A percentile compares a stretch with the other conserved stretches of the same genome.
Conservation (phyloP, 2,329 filamentous ascomycete genomes). For the Mariannaea elegans region DNA sequence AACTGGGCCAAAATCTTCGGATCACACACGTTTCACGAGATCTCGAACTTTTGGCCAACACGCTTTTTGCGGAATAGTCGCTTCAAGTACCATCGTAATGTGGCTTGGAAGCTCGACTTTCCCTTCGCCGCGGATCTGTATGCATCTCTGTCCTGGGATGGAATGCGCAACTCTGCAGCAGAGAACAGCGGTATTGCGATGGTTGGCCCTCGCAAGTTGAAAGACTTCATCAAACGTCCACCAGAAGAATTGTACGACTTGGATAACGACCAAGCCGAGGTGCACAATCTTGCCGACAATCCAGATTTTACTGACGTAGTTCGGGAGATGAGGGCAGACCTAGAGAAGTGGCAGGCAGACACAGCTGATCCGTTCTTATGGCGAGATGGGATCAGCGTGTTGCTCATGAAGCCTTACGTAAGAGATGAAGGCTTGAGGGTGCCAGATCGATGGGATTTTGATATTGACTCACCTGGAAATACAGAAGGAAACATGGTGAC, state of each 20-base stretch:
- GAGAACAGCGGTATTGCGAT: slow-evolving; percentile 29
- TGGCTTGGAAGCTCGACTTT: slow-evolving; percentile 58
- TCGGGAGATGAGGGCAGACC: neutral
- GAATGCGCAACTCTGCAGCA: slow-evolving; percentile 47
- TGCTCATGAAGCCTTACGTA: neutral
- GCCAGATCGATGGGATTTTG: slow-evolving; percentile 10
- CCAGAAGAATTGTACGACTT: slow-evolving; percentile 58
- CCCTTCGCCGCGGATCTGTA: slow-evolving; percentile 56
- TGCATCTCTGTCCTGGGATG: slow-evolving; percentile 53
- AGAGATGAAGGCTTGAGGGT: neutral
- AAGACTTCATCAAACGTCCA: slow-evolving; percentile 52
- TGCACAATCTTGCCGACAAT: slow-evolving; percentile 44
- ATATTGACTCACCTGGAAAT: slow-evolving; percentile 1
- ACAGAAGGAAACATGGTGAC: neutral
- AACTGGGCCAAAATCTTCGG: slow-evolving; percentile 49
- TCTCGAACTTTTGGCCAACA: slow-evolving; percentile 59
- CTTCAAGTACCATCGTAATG: slow-evolving; percentile 55
- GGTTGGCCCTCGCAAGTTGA: slow-evolving; percentile 49
- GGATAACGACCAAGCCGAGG: slow-evolving; percentile 54
- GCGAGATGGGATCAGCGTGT: slow-evolving; percentile 7
- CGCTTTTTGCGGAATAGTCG: slow-evolving; percentile 50
- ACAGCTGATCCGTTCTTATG: slow-evolving; percentile 7
- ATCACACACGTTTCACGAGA: slow-evolving; percentile 61
- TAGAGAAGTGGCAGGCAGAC: slow-evolving; percentile 4
- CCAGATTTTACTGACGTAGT: neutral